phyloP scores from a whole-genome alignment of 768 basidiomycete species.

The Lactifluus piperatus region DNA sequence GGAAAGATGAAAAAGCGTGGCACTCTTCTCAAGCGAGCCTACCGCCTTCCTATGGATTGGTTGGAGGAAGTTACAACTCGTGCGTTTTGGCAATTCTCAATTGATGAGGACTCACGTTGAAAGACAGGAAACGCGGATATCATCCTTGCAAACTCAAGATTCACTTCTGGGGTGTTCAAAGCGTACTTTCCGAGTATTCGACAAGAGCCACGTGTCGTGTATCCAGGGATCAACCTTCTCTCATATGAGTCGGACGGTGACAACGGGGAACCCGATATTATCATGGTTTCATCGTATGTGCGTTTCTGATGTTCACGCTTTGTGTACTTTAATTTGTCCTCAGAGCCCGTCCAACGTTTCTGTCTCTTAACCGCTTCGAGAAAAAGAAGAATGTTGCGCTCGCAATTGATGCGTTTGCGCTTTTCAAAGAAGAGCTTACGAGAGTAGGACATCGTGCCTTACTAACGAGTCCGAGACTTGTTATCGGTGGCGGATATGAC shows the following conservation, averaged over 20 bases:
- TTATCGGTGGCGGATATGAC: constrained; percentile 91
- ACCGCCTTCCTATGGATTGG: constrained; percentile 85
- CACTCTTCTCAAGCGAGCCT: constrained; percentile 58
- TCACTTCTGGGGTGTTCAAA: constrained; percentile 77
- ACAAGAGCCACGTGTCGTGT: constrained; percentile 67
- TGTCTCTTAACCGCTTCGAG: constrained; percentile 94
- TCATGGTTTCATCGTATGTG: constrained; percentile 50
- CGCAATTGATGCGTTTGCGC: constrained; percentile 72
- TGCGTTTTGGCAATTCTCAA: constrained; percentile 29
- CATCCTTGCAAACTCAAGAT: constrained; percentile 85
- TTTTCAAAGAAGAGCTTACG: constrained; percentile 31
- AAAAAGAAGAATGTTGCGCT: constrained; percentile 86
- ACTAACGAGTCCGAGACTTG: constrained; percentile 46
- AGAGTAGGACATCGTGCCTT: constrained; percentile 8
- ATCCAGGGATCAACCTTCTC: constrained; percentile 84
- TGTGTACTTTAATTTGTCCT: constrained; percentile 1
- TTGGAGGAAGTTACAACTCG: constrained; percentile 86
- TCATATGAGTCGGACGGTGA: constrained; percentile 47
- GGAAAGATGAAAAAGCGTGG: constrained; percentile 36
- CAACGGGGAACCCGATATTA: constrained; percentile 43
- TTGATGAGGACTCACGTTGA: background rate
- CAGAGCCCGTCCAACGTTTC: constrained; percentile 60
- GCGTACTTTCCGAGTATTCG: constrained; percentile 63
- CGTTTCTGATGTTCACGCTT: background rate
- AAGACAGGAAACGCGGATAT: constrained; percentile 75